Evolutionary conservation across 768 basidiomycete species (phyloP), one percentile per base, ranked within the genome.

Genomic region (Nidula microcarpa): DNA sequence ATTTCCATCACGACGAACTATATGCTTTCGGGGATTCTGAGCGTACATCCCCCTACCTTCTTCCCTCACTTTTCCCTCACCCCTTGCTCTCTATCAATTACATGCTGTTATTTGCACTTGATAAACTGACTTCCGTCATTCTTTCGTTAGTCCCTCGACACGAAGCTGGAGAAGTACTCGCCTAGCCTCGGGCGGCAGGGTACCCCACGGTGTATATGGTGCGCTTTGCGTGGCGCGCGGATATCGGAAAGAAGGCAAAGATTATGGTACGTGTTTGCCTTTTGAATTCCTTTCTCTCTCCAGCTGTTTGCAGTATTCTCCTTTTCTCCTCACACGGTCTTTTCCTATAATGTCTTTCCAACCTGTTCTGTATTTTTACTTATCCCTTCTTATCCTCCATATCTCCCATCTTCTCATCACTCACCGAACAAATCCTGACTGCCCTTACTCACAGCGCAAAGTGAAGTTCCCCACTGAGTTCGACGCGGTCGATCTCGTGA

Each of bases 121-220:
- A 17, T 41, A 41, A 13, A 5, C 16, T 13, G 5, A 17, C 16
- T 41, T 41, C 3, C 5, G 23, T 41, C 13, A 41, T 11, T 41
- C 11, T 33, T 44, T 33, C 30, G 13, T 60, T 30, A 98, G 94
- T 83, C 90, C 3, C 74, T 98, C n/a, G 83, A 91, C 62, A 87
- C 90, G 60, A 86, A 87, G 54, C 79, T 99, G 17, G 85, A 91
- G 56, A 98, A 99, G 72, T 77, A 75, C 37, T 94, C 92, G 0
- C 82, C 90, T 0, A 77, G 83, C 3, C 76, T 99, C 1, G 87
- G 84, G 0, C 84, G 94, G 10, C 80, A 90, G 41, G 95, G 4
- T 95, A 91, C 62, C 79, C 97, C 17, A 86, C 87, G 5, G 83
- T 98, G 4, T 94, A 98, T 61, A 91, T 98, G 89, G 94, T 95